Evolutionary conservation across 768 basidiomycete genomes (phyloP), one percentile per base, ranked within the genome.

Genomic region (Auricularia cornea): DNA sequence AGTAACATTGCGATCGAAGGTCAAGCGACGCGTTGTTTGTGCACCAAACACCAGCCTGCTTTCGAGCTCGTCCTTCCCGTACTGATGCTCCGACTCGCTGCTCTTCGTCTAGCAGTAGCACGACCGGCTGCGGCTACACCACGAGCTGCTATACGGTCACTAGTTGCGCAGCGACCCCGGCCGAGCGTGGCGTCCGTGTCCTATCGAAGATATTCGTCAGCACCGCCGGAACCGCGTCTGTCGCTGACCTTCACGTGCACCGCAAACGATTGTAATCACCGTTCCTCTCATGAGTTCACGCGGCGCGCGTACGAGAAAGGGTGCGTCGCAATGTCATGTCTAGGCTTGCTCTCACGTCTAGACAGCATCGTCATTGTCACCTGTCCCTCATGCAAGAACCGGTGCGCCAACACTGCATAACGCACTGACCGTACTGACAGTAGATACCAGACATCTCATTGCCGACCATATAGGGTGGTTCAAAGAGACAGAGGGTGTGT

Each of bases 401-500:
- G 95, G 90, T 93, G 71, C 61, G 86, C 75, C 32, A 63, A 64
- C 28, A 51, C 61, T 62, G 23, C 28, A 18, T 20, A 62, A 41
- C 32, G n/a, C 3, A 33, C 11, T 12, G 18, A 20, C n/a, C 2
- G 18, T 16, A 52, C 52, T 62, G 51, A 62, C 60, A 18, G 23
- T 10, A 29, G 18, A 18, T 33, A 26, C 29, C 65, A 92, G 90
- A 32, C 90, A 92, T 73, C 76, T 94, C 11, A 92, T 94, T 67
- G 94, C 94, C 3, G 94, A 96, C 70, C 87, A 96, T 69, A 75
- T 96, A 14, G 90, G 89, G 1, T 96, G 94, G 94, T 96, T 96
- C 78, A 87, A 91, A 69, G 91, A 94, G 31, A 65, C 68, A 10
- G 70, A 82, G 11, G 54, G 54, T 57, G 20, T 10, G 54, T 1